Base-by-base conservation (phyloP, 2,329 filamentous ascomycete species). In the Blastomyces silverae region DNA sequence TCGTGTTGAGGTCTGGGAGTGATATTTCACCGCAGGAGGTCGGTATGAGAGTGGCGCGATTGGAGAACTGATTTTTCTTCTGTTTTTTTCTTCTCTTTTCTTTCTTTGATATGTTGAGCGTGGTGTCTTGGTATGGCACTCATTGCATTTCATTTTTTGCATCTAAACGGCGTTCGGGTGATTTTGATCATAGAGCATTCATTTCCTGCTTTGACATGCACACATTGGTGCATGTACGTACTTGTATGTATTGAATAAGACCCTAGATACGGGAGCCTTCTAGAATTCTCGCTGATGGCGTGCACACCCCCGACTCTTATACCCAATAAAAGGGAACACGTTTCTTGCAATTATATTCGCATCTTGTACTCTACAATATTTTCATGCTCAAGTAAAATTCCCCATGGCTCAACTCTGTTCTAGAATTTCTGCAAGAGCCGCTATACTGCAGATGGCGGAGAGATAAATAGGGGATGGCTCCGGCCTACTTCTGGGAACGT, bases 1-100 rank as follows among this genome's bases (percentile, higher is more conserved):
- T 82, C 17, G 79, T 82, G 53, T 74, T 83, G 65, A 79, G 77
- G 66, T 77, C 76, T n/a, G 75, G 71, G 55, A 71, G 69, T 42
- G 71, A 76, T 62, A 71, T 77, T 55, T 76, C 73, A 22, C 69
- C 72, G 22, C 75, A 73, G 64, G 74, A 78, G 6, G 75, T 78
- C 42, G 71, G 69, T n/a, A 65, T 70, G 13, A 77, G 71, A 66
- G 74, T 74, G 44, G 65, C 46, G 7, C 63, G 66, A 15, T 53
- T 67, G 22, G 65, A 65, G 53, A 37, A 25, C 25, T 64, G 62
- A 55, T 57, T 31, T n/a, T n/a, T 37, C n/a, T 62, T 34, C 3
- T 6, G 34, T 62, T 39, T 39, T 2, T 39, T 42, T 22, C 13
- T 44, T 34, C 34, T 55, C 15, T 44, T 22, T 56, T 31, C 6